Conservation (phyloP, 371 early-diverging fungal species). For the Rhizopus sp. region DNA sequence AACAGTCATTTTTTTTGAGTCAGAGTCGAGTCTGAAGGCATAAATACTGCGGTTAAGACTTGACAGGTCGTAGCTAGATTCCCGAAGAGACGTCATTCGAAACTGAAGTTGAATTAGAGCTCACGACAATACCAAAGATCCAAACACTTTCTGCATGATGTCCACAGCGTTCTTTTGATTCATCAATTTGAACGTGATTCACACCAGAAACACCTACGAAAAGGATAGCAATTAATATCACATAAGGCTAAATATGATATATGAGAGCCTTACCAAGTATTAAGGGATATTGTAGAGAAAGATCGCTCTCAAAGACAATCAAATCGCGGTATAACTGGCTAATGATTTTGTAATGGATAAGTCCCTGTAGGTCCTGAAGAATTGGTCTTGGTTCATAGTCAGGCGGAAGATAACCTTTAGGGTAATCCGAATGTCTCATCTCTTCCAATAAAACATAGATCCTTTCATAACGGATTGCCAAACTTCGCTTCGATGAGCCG, state of each 20-base stretch:
- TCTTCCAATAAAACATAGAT: neutral
- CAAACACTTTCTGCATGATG: slow-evolving; percentile 12
- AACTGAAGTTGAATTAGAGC: too few species aligned
- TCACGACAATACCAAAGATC: too few species aligned
- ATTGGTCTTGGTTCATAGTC: too few species aligned
- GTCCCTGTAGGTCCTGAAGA: too few species aligned
- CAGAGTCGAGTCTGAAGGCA: too few species aligned
- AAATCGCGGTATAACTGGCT: neutral
- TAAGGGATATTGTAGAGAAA: neutral
- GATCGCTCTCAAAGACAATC: neutral
- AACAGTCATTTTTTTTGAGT: too few species aligned
- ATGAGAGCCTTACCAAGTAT: neutral
- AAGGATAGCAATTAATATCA: neutral
- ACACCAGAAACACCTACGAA: too few species aligned
- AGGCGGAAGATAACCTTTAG: neutral
- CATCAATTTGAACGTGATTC: slow-evolving; percentile 8
- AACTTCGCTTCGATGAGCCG: neutral
- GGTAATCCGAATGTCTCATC: neutral
- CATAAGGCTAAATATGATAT: neutral
- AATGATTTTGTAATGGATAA: neutral
- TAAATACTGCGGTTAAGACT: too few species aligned
- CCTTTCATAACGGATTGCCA: neutral
- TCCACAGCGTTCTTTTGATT: slow-evolving; percentile 8
- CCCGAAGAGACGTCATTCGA: too few species aligned
- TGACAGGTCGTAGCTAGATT: too few species aligned